Percentiles rank a stretch among this genome's conserved stretches.
Conservation (phyloP, 2,329 filamentous ascomycete species). For the Sporothrix mexicana region DNA sequence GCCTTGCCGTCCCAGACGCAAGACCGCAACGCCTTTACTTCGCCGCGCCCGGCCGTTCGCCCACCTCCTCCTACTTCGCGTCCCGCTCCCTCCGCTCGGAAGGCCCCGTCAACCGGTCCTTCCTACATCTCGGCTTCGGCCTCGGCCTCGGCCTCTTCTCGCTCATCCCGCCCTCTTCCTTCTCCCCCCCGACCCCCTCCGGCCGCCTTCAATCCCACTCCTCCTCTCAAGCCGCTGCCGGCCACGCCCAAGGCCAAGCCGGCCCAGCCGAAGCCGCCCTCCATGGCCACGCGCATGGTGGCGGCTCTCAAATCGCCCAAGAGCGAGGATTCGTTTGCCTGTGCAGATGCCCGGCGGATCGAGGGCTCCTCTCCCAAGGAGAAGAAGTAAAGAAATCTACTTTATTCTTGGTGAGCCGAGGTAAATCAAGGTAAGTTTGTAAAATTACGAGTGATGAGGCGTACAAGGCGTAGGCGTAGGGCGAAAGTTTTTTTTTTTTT, state of each 20-base stretch:
- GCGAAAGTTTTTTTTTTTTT: not conserved
- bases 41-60: not conserved
- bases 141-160: no score
- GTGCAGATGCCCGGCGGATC: conserved; percentile 27
- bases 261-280: not conserved
- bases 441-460: no score
- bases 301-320: conserved; percentile 10
- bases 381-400: not conserved
- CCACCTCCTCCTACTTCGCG: not conserved
- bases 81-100: no score
- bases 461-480: no score
- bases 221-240: not conserved
- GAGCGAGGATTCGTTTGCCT: conserved; percentile 33
- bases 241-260: not conserved
- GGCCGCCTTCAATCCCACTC: not conserved
- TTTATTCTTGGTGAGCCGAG: no score
- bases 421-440: no score
- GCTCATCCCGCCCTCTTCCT: no score
- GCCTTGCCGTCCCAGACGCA: not conserved
- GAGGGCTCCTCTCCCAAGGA: conserved; percentile 5
- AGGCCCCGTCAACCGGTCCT: no score
- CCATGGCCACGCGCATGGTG: not conserved
- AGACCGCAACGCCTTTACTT: not conserved
- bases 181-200: no score
- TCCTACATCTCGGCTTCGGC: no score